Evolutionary conservation across 139 green algal genomes (phyloP), one percentile per base, ranked within the genome.

Genomic region (Mesotaenium endlicherianum): DNA sequence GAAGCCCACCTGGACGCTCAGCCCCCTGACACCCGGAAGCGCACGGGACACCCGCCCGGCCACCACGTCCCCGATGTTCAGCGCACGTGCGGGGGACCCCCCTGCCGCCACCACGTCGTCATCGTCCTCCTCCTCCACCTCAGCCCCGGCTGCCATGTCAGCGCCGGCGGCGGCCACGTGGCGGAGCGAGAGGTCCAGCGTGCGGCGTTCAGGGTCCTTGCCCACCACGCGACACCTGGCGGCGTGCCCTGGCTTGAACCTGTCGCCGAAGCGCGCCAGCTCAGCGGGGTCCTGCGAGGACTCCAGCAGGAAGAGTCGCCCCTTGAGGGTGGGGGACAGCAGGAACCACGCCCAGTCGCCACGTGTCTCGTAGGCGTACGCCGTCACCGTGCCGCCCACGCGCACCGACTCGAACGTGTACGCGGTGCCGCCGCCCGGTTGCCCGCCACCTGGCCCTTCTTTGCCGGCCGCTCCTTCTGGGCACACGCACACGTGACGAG

Each of bases 1-100:
- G 0, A 31, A 36, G 0, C 88, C 86, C 26, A 97, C 77, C 83
- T 89, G 81, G 55, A 97, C 89, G 42, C 88, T 87, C 69, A 97
- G 72, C 1, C 93, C 93, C 0, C 55, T 70, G 40, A 72, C 41
- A 42, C 90, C 91, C 5, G 69, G 41, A 11, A 90, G 70, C 2
- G 87, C 50, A 2, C 75, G 71, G n/a, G 17, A 30, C n/a, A 94
- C 47, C 26, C 80, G 77, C 16, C 90, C 92, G 34, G 89, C 76
- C 14, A 91, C 75, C 3, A 94, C 26, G 31, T 64, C 34, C 3
- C 92, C 91, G 1, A 42, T 64, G 0, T 60, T 64, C 36, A 78
- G 70, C 16, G 49, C 49, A 59, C 14, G 49, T n/a, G n/a, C n/a
- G n/a, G n/a, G n/a, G n/a, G n/a, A n/a, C 53, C 53, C 53, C 26